Evolutionary conservation across 2,329 filamentous ascomycete genomes (phyloP).

Genomic region (Sporothrix brunneoviolacea): DNA sequence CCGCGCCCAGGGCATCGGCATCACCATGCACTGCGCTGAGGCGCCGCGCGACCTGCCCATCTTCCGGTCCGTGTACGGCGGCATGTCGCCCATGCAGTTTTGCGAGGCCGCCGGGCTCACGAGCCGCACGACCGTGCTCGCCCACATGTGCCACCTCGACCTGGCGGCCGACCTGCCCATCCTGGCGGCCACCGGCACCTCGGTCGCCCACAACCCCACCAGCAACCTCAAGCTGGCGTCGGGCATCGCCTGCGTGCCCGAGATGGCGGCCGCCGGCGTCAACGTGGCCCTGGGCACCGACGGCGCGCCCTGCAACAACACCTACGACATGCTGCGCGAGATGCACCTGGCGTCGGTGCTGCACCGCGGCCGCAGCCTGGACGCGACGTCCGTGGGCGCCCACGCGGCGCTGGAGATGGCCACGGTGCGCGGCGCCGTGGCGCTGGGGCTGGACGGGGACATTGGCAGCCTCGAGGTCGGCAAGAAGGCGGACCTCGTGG

Average conservation of each 20-base stretch:
- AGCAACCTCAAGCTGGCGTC: conserved; percentile 47
- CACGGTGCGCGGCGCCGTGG: conserved; percentile 43
- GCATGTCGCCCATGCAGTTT: conserved; percentile 39
- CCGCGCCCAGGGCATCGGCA: conserved; percentile 34
- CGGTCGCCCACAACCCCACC: conserved; percentile 45
- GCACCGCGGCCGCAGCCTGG: conserved; percentile 36
- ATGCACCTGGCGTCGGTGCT: conserved; percentile 45
- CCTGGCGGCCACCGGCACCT: conserved; percentile 28
- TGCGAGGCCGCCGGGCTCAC: conserved; percentile 32
- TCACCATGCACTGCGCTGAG: conserved; percentile 38
- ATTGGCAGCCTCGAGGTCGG: conserved; percentile 35
- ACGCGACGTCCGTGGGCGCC: conserved; percentile 37
- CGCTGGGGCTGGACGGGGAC: conserved; percentile 34
- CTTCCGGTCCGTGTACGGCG: conserved; percentile 31
- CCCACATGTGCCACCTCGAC: conserved; percentile 46
- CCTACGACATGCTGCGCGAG: conserved; percentile 45
- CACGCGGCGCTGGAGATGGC: conserved; percentile 44
- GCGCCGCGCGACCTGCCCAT: conserved; percentile 33
- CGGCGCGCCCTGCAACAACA: conserved; percentile 46
- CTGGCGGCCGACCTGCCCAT: conserved; percentile 33
- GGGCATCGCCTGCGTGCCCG: conserved; percentile 40
- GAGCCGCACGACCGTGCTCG: conserved; percentile 35
- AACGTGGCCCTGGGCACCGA: conserved; percentile 46
- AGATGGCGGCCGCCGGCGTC: conserved; percentile 35
- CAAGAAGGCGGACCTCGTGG: conserved; percentile 39